A percentile compares a stretch with the other conserved stretches of the same genome.
Conservation (phyloP, 1,284 basidiomycete species). For the Crucibulum cyathiforme region DNA sequence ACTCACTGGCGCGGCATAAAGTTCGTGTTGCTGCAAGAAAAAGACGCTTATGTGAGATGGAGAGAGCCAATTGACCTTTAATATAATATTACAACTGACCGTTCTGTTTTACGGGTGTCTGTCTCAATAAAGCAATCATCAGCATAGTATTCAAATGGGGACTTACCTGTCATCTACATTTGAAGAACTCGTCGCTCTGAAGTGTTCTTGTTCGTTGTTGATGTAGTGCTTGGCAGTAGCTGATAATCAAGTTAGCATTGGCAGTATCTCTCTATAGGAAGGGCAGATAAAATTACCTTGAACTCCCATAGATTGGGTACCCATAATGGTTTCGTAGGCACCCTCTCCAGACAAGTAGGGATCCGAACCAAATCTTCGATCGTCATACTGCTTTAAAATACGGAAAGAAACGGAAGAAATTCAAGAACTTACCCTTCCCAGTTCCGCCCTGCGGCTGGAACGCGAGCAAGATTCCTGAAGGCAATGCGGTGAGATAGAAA, state of each 20-base stretch:
- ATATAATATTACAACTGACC: too few species aligned
- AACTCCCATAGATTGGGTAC: constrained; percentile 69
- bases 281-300: constrained; percentile 38
- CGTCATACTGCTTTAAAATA: background rate
- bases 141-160: background rate
- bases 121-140: too few species aligned
- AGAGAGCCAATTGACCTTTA: background rate
- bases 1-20: constrained; percentile 57
- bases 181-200: constrained; percentile 55
- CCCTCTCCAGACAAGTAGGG: constrained; percentile 70
- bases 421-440: constrained; percentile 65
- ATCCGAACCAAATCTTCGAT: constrained; percentile 56
- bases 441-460: constrained; percentile 69
- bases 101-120: too few species aligned
- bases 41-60: background rate
- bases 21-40: constrained; percentile 55
- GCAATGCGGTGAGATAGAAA: constrained; percentile 3
- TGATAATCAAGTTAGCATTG: constrained; percentile 9
- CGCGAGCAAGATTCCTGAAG: constrained; percentile 62
- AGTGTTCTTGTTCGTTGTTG: constrained; percentile 69
- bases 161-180: constrained; percentile 71
- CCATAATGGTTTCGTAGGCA: constrained; percentile 61
- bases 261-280: background rate
- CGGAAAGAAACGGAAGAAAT: background rate
- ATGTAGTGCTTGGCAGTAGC: constrained; percentile 68